Conservation (phyloP, 345 rosid genomes). For the Syzygium aromaticum region DNA sequence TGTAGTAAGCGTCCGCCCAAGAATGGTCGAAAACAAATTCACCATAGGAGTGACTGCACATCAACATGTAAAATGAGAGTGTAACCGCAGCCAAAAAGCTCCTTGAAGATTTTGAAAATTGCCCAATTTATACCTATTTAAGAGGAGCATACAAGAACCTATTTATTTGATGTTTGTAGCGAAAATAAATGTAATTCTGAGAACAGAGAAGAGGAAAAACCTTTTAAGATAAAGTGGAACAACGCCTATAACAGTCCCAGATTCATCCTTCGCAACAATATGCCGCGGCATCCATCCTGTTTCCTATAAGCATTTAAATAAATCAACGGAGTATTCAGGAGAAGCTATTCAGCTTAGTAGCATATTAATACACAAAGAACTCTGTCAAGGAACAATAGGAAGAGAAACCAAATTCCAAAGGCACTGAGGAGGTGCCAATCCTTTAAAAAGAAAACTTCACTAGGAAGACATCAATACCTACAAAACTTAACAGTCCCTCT, state of each 20-base stretch:
- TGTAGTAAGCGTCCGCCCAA: slow-evolving; percentile 94
- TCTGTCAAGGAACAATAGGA: neutral
- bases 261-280: slow-evolving; percentile 72
- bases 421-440: neutral
- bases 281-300: slow-evolving; percentile 92
- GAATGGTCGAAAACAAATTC: slow-evolving; percentile 96
- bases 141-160: neutral
- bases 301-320: slow-evolving; percentile 38
- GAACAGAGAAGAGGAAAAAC: slow-evolving; percentile 27
- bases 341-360: neutral
- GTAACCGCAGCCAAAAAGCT: neutral
- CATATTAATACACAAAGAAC: neutral
- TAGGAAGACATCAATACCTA: neutral
- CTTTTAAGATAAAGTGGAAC: slow-evolving; percentile 95
- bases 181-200: neutral
- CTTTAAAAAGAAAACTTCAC: neutral
- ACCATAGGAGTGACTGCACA: slow-evolving; percentile 82
- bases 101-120: slow-evolving; percentile 1
- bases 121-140: neutral
- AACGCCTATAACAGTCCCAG: slow-evolving; percentile 60
- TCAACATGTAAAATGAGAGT: slow-evolving; percentile 14
- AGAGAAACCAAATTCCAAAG: neutral
- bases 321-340: neutral
- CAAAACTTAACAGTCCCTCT: neutral
- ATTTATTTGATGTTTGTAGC: neutral